Conservation (phyloP, 768 basidiomycete species). For the Boletus rubropictus region DNA sequence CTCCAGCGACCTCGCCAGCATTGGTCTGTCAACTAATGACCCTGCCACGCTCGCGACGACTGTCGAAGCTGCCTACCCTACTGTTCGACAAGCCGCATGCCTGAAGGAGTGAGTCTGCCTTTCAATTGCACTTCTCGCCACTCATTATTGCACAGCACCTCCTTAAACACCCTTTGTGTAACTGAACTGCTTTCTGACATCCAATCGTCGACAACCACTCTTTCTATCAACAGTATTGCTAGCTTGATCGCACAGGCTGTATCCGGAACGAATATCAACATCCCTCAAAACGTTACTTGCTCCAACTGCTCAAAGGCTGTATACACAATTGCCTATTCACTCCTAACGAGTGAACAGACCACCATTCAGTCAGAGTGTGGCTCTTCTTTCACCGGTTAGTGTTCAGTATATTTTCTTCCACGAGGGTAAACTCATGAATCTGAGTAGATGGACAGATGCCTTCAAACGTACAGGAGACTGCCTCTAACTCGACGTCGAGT, state of each 20-base stretch:
- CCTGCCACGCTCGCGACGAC: conserved; percentile 27
- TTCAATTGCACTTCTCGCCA: not conserved
- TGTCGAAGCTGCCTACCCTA: conserved; percentile 54
- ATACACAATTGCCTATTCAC: conserved; percentile 38
- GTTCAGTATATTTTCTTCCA: not conserved
- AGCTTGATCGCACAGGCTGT: conserved; percentile 4
- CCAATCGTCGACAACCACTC: conserved; percentile 32
- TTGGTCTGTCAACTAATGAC: conserved; percentile 18
- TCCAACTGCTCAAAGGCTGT: conserved; percentile 48
- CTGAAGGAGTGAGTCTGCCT: conserved; percentile 53
- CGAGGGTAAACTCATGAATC: conserved; percentile 1
- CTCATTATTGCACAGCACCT: conserved; percentile 24
- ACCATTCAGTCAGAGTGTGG: conserved; percentile 39
- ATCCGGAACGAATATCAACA: conserved; percentile 5
- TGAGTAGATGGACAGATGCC: conserved; percentile 29
- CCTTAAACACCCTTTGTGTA: conserved; percentile 44
- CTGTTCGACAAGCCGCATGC: conserved; percentile 50
- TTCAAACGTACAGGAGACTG: conserved; percentile 19
- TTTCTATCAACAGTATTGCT: conserved; percentile 18
- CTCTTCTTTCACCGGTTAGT: conserved; percentile 47
- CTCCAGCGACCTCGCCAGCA: conserved; percentile 32
- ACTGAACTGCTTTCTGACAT: conserved; percentile 52
- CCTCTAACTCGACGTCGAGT: conserved; percentile 20
- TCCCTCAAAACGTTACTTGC: conserved; percentile 42
- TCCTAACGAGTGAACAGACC: conserved; percentile 27